Evolutionary conservation across 2,329 filamentous ascomycete genomes (phyloP).

Genomic region (Mycosphaerella sp.): DNA sequence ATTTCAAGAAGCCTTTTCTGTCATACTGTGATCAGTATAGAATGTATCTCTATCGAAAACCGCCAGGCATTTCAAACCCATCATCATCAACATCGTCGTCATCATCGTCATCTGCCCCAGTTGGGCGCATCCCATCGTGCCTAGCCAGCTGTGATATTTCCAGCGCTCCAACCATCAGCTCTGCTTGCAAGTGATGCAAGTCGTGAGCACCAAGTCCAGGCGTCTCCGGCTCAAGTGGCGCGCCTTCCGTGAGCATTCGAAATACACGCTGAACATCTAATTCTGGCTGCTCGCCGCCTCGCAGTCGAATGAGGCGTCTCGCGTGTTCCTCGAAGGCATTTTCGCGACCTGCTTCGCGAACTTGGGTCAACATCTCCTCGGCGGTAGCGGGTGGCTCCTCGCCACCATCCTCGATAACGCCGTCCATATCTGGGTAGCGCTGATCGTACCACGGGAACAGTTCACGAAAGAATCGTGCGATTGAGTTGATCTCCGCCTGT

Average conservation of each 20-base stretch:
- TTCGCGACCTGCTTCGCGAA: constrained; percentile 24
- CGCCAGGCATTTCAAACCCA: background rate
- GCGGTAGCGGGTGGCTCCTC: constrained; percentile 19
- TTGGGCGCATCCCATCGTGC: background rate
- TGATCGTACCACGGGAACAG: constrained; percentile 29
- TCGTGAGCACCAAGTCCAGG: background rate
- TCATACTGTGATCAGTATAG: too few relatives aligned
- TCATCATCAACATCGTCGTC: background rate
- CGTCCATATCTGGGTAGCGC: constrained; percentile 7
- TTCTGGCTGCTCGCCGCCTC: constrained; percentile 5
- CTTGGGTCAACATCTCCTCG: constrained; percentile 27
- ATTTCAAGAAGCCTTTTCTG: too few relatives aligned
- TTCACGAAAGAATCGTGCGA: constrained; percentile 28
- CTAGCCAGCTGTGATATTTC: background rate
- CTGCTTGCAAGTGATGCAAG: background rate
- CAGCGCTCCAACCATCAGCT: background rate
- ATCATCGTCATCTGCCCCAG: background rate
- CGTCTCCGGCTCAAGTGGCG: background rate
- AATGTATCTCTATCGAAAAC: background rate
- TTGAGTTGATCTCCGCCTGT: constrained; percentile 24
- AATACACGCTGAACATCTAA: background rate
- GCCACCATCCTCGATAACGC: constrained; percentile 3
- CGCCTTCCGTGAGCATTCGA: background rate
- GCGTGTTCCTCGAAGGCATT: constrained; percentile 9
- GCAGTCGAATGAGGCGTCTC: constrained; percentile 6